These are phyloP conservation scores for Ganoderma lingzhi DNA, from an alignment of 1,284 basidiomycete genomes.

Conservation along the genomic window DNA sequence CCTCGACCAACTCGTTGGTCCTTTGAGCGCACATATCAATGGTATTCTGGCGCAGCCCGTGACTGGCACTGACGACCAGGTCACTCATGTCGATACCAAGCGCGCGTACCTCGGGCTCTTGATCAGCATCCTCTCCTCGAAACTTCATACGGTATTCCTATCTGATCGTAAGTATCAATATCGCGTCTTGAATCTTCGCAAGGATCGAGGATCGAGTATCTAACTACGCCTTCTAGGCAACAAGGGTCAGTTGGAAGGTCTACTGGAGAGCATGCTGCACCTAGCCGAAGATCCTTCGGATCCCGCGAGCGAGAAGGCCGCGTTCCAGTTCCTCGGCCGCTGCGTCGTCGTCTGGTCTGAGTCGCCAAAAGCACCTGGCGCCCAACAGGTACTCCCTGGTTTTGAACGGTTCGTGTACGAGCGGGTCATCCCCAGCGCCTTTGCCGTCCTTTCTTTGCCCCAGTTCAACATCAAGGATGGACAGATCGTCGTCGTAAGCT, in stretches of 20 bases:
- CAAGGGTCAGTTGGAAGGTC: slow-evolving; percentile 74
- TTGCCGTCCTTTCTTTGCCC: slow-evolving; percentile 82
- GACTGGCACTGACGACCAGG: slow-evolving; percentile 90
- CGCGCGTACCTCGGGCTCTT: slow-evolving; percentile 91
- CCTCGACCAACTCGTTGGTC: slow-evolving; percentile 90
- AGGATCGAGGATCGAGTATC: too few species aligned
- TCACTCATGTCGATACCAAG: slow-evolving; percentile 88
- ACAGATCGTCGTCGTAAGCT: slow-evolving; percentile 80
- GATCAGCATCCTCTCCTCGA: slow-evolving; percentile 83
- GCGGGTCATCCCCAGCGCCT: slow-evolving; percentile 83
- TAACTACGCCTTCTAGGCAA: slow-evolving; percentile 64
- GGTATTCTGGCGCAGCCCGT: slow-evolving; percentile 84
- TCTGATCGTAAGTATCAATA: slow-evolving; percentile 76
- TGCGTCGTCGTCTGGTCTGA: slow-evolving; percentile 85
- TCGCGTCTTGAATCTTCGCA: background rate
- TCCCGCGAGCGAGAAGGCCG: slow-evolving; percentile 78
- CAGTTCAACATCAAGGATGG: slow-evolving; percentile 92
- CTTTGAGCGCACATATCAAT: slow-evolving; percentile 87
- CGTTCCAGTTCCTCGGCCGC: slow-evolving; percentile 85
- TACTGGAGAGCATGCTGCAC: slow-evolving; percentile 80
- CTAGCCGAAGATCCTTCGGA: slow-evolving; percentile 83
- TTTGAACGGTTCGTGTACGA: slow-evolving; percentile 96
- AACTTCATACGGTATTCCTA: slow-evolving; percentile 86
- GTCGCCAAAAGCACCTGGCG: slow-evolving; percentile 51
- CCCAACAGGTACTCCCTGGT: slow-evolving; percentile 75